phyloP scores from a whole-genome alignment of 2,329 filamentous ascomycete species.

The Xylariales sp. region DNA sequence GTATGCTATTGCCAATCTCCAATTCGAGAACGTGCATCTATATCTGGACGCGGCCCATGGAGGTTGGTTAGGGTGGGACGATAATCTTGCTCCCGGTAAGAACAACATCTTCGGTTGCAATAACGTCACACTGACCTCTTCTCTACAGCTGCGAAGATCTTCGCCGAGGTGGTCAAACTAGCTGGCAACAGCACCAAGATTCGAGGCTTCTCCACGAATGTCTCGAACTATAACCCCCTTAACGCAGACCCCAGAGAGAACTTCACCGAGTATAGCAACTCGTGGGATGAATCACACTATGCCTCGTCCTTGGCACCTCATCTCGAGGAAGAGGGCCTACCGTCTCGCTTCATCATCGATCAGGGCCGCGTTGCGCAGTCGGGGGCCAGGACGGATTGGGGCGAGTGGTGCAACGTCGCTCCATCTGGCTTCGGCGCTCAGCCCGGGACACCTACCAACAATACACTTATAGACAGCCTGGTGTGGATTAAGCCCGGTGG shows the following conservation, averaged over 20 bases:
- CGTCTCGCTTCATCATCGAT: constrained; percentile 40
- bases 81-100: constrained; percentile 32
- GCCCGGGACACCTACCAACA: constrained; percentile 31
- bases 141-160: constrained; percentile 32
- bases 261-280: constrained; percentile 35
- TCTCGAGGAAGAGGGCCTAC: constrained; percentile 34
- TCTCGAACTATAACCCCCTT: constrained; percentile 40
- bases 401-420: constrained; percentile 41
- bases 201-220: constrained; percentile 40
- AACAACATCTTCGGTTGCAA: too few species aligned
- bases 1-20: constrained; percentile 34
- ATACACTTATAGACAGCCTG: constrained; percentile 34
- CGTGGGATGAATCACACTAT: constrained; percentile 38
- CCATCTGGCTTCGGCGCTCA: constrained; percentile 33
- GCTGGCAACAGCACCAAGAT: constrained; percentile 26
- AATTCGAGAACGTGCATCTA: constrained; percentile 31
- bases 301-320: constrained; percentile 31
- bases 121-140: not conserved
- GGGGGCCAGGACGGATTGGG: constrained; percentile 33
- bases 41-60: constrained; percentile 39
- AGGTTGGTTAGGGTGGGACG: constrained; percentile 38
- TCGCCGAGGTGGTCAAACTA: constrained; percentile 32
- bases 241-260: constrained; percentile 31
- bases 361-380: constrained; percentile 35
- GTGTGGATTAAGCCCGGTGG: constrained; percentile 43